Base-by-base conservation (phyloP, 75 land plant species). In the Pseudotsuga menziesii region DNA sequence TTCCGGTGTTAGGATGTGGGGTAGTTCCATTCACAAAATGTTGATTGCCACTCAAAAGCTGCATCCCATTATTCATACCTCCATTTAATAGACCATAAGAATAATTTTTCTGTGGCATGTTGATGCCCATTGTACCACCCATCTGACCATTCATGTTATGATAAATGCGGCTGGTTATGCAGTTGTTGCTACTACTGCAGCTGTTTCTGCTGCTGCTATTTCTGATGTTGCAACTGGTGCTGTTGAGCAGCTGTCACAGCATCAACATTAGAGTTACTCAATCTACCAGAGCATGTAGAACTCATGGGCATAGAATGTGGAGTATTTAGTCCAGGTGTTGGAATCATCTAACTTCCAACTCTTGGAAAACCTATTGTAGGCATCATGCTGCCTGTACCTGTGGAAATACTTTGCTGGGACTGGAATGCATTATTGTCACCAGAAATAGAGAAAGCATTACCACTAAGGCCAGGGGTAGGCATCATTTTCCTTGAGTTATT, bases 311-410 rank as follows among this genome's bases (percentile, higher is more conserved):
- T 48, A 14, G 84, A 80, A 29, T 88, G 90, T 56, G 80, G 66
- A 70, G 77, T 81, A 80, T 74, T 79, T 66, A 91, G 81, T 61
- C 96, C 96, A 77, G 93, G 95, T 14, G 95, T 93, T 57, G 96
- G 93, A 56, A 91, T 91, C 96, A 93, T 91, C 75, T 85, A 87
- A 62, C 80, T 85, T 29, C 77, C 35, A 4, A 72, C 72, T 75
- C 78, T 82, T 59, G 80, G 77, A 12, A 61, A 60, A 76, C 82
- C 82, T 76, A 82, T 79, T 22, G 97, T 80, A 74, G 95, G 77
- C 26, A 87, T 78, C 72, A 86, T 81, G 73, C 79, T 84, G 64
- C 82, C 81, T 55, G 85, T 73, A 73, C 81, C 78, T 16, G 78
- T 36, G 9, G 86, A 48, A 56, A 82, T 77, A 67, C 75, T 89